phyloP scores from a whole-genome alignment of 495 filamentous ascomycete species.

The Hypoxylon rickii region DNA sequence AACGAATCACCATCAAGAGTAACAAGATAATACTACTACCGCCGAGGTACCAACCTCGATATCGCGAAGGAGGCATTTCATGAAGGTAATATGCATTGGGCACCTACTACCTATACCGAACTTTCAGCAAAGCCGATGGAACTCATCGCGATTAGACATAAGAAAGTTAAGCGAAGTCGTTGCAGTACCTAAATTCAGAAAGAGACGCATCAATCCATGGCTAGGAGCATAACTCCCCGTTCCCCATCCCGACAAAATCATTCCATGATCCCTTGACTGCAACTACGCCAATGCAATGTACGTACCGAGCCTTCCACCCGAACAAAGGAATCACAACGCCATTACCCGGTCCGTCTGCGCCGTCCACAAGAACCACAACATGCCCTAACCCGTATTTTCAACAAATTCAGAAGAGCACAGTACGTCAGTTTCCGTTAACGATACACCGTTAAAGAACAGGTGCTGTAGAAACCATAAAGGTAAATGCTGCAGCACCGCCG shows the following conservation, averaged over 20 bases:
- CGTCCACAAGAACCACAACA: conserved; percentile 1
- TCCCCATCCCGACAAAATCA: neutral
- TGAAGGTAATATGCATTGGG: neutral
- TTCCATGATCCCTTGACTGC: conserved; percentile 1
- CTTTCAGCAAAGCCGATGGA: neutral
- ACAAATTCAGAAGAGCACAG: too few relatives aligned
- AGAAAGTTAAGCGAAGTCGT: conserved; percentile 9
- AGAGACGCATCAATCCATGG: neutral
- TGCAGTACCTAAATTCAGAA: conserved; percentile 1
- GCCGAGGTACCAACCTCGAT: too few relatives aligned
- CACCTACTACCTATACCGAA: neutral
- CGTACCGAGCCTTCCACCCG: neutral
- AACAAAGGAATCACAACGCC: conserved; percentile 31
- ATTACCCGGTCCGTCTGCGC: conserved; percentile 9
- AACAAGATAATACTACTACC: too few relatives aligned
- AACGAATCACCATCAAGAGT: too few relatives aligned
- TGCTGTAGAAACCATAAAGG: conserved; percentile 41
- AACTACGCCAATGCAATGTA: conserved; percentile 18
- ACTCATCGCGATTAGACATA: neutral
- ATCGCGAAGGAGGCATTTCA: neutral
- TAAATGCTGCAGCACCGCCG: conserved; percentile 39
- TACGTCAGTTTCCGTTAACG: too few relatives aligned
- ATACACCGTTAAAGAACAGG: conserved; percentile 29
- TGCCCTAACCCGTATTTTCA: neutral
- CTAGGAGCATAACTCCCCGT: neutral